These are phyloP conservation scores for Alopecurus myosuroides DNA, from an alignment of 176 grass and related monocot genomes.

Conservation along the genomic window DNA sequence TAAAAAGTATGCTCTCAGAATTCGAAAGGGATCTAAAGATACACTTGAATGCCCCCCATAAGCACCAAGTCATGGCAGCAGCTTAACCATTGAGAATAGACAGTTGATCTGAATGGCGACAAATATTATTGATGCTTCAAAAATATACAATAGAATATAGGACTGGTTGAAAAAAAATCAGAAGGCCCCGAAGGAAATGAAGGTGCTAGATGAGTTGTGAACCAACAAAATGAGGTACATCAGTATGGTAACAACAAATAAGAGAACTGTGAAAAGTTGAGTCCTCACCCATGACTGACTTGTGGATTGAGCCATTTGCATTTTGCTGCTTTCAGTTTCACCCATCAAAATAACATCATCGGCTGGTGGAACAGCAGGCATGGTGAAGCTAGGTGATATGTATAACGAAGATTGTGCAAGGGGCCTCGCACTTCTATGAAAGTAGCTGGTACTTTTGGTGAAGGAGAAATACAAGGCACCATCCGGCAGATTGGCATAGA, in stretches of 20 bases:
- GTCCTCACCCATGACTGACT: conserved; percentile 20
- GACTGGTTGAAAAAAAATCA: neutral
- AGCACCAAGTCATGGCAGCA: too few species aligned
- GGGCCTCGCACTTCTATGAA: conserved; percentile 19
- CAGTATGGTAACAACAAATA: conserved; percentile 26
- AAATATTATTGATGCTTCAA: neutral
- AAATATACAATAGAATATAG: neutral
- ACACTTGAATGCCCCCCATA: neutral
- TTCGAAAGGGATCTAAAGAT: neutral
- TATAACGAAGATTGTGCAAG: conserved; percentile 22
- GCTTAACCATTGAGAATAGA: neutral
- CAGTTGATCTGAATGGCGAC: neutral
- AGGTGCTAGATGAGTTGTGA: neutral
- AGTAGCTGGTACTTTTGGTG: conserved; percentile 15
- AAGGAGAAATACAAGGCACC: conserved; percentile 39
- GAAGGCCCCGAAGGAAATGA: neutral
- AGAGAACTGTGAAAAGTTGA: conserved; percentile 30
- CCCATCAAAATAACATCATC: neutral
- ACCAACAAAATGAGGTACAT: neutral
- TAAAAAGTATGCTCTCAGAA: neutral
- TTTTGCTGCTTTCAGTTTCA: neutral
- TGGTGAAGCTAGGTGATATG: conserved; percentile 21
- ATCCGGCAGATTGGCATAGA: conserved; percentile 29
- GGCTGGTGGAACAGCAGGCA: conserved; percentile 10
- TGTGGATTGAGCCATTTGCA: neutral